Base-by-base conservation (phyloP, 768 basidiomycete genomes). In the Leccinum barrowsii region DNA sequence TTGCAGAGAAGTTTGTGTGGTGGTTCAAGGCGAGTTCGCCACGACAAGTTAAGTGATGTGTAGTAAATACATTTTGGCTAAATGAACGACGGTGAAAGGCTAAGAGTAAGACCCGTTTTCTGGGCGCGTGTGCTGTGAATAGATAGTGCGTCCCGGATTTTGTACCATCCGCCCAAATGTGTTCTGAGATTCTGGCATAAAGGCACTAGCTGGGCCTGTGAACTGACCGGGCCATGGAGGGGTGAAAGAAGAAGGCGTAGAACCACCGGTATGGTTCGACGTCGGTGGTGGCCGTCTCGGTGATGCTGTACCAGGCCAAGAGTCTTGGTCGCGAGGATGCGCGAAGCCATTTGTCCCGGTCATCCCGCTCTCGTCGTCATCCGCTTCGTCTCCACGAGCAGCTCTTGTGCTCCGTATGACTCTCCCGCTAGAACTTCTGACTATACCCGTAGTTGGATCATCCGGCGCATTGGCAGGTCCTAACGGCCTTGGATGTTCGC, bases 81-180 rank as follows among this genome's bases (percentile, higher is more conserved):
- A 47, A 57, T 53, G 58, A 37, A 59, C 30, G 34, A 52, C n/a
- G 55, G 19, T 54, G 54, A 40, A 56, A 44, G 42, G 50, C 59
- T 62, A 73, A 57, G 65, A 63, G 50, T 64, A 71, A 35, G 70
- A 59, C 26, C 68, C 67, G 17, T 65, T 71, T 57, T 77, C 77
- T 50, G 73, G 68, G 57, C 69, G 73, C 44, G 76, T 70, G 48
- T 73, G 73, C 63, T 84, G 83, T 48, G 84, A 82, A 69, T 86
- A 85, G 60, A 86, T 85, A 30, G 85, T 86, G 63, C 84, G 83
- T 57, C 84, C 85, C 2, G 82, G 77, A 57, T 82, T 83, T 65
- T 79, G 77, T 57, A 47, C 73, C 62, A 65, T 61, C 55, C 74
- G 75, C 44, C 75, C 76, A 65, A 81, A 79, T 5, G 78, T 5